Percentiles rank a stretch among this genome's conserved stretches.
Conservation (phyloP, 306 rosid genomes). For the Castanea crenata region DNA sequence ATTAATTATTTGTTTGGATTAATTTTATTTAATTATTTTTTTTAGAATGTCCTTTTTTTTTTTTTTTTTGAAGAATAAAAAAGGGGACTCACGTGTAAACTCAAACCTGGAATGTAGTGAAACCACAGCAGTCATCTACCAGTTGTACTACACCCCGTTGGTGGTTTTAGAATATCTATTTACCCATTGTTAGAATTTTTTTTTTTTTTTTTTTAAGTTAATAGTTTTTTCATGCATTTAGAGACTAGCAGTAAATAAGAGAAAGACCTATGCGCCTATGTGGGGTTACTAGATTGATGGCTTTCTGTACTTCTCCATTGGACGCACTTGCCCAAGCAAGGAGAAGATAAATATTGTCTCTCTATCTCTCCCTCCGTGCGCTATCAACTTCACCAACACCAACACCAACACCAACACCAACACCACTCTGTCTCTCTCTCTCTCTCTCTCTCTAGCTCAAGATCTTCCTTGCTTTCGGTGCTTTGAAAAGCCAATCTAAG, state of each 20-base stretch:
- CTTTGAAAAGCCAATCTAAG: conserved; percentile 26
- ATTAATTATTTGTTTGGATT: too few relatives aligned
- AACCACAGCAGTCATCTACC: too few relatives aligned
- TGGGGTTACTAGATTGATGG: conserved; percentile 14
- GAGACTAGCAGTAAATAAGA: neutral
- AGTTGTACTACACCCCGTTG: too few relatives aligned
- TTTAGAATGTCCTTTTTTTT: too few relatives aligned
- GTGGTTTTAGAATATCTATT: too few relatives aligned
- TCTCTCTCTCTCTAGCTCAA: conserved; percentile 16
- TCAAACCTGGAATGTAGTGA: too few relatives aligned
- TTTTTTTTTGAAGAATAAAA: too few relatives aligned
- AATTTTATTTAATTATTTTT: too few relatives aligned
- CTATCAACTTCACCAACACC: neutral
- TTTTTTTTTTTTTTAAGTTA: too few relatives aligned
- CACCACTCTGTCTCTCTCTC: neutral
- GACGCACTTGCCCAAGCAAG: neutral
- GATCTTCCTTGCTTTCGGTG: conserved; percentile 50
- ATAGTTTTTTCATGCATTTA: too few relatives aligned
- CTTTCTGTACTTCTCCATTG: conserved; percentile 23
- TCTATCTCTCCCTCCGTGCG: neutral
- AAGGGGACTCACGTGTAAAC: too few relatives aligned
- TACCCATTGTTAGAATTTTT: too few relatives aligned
- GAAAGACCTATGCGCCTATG: neutral
- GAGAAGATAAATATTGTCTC: conserved; percentile 8
- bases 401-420: neutral